These are phyloP conservation scores for Lasiosphaeria hispida DNA, from an alignment of 495 filamentous ascomycete genomes.

Conservation along the genomic window DNA sequence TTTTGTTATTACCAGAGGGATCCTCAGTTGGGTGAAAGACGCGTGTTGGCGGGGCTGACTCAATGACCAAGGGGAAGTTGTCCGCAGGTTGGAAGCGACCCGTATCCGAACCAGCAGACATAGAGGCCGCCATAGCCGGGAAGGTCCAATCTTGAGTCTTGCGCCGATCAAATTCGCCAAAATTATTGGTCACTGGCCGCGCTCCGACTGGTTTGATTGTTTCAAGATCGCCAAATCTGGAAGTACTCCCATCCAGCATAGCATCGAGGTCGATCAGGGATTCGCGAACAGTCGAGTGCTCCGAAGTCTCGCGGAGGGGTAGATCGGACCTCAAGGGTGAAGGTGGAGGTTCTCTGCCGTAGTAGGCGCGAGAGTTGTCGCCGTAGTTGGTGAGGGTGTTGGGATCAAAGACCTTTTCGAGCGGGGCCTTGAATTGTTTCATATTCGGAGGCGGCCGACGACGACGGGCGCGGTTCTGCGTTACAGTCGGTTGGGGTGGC, in stretches of 20 bases:
- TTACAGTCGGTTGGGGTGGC: background rate
- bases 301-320: constrained; percentile 10
- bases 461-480: background rate
- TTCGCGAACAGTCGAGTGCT: constrained; percentile 12
- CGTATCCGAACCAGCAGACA: too few relatives aligned
- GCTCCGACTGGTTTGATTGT: constrained; percentile 10
- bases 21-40: background rate
- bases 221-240: constrained; percentile 9
- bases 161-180: background rate
- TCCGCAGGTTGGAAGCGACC: background rate
- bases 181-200: background rate
- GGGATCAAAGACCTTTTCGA: constrained; percentile 19
- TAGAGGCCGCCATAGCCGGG: background rate
- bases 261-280: constrained; percentile 17
- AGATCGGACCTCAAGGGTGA: constrained; percentile 3
- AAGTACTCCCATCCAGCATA: constrained; percentile 1
- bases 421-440: constrained; percentile 10
- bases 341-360: constrained; percentile 8
- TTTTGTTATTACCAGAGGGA: background rate
- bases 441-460: constrained; percentile 13
- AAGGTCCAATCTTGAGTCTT: constrained; percentile 17
- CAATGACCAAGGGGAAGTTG: background rate
- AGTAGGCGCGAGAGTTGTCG: constrained; percentile 15
- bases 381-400: constrained; percentile 18
- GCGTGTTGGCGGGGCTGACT: background rate